Conservation (phyloP, 192 early-diverging fungal genomes). For the Coemansia sp. region DNA sequence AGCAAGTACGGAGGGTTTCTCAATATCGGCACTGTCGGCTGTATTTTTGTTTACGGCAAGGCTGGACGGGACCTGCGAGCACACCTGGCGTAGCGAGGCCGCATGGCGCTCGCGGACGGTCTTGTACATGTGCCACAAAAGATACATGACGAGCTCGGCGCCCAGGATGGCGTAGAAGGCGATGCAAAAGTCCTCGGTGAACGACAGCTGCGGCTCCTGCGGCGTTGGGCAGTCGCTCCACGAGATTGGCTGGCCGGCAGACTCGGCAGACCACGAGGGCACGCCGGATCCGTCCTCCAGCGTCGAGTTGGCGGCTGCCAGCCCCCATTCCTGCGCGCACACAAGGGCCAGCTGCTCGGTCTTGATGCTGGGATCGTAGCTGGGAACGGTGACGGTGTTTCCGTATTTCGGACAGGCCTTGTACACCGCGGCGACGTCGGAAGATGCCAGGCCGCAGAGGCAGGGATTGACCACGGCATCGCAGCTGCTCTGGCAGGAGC, state of each 20-base stretch:
- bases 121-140: conserved; percentile 59
- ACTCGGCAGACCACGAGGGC: conserved; percentile 18
- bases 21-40: not conserved
- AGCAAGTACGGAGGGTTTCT: conserved; percentile 15
- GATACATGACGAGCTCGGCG: conserved; percentile 46
- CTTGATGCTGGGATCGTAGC: conserved; percentile 55
- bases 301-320: conserved; percentile 20
- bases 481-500: conserved; percentile 53
- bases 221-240: conserved; percentile 57
- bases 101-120: conserved; percentile 21
- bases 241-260: conserved; percentile 9
- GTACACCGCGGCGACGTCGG: conserved; percentile 31
- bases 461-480: conserved; percentile 53
- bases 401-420: conserved; percentile 54
- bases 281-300: conserved; percentile 11
- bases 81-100: conserved; percentile 18
- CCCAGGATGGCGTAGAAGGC: conserved; percentile 54
- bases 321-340: conserved; percentile 28
- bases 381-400: conserved; percentile 38
- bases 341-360: conserved; percentile 31
- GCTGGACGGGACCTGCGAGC: conserved; percentile 18
- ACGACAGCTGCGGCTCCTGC: conserved; percentile 50
- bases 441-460: conserved; percentile 40
- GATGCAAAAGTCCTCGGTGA: conserved; percentile 56
- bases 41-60: not conserved